Percentiles rank a stretch among this genome's conserved stretches.
Conservation (phyloP, 805 yeast genomes). For the Zygotorulaspora danielsina region DNA sequence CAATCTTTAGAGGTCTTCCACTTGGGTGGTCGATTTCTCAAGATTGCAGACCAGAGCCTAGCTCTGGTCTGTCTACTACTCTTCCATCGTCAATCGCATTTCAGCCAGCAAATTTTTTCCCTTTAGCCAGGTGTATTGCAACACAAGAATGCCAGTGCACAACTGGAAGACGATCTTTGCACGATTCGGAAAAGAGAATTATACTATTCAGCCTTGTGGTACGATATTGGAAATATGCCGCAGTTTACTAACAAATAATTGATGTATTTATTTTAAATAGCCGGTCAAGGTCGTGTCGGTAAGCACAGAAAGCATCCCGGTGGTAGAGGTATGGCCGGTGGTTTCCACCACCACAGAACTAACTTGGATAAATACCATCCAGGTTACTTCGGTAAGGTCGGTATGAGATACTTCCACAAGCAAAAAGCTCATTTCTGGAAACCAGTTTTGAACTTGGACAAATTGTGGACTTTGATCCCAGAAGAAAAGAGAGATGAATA, state of each 20-base stretch:
- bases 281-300: constrained; percentile 99
- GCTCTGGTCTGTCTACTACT: too few species aligned
- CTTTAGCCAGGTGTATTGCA: too few species aligned
- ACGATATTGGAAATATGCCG: neutral
- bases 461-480: constrained; percentile 95
- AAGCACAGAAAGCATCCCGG: constrained; percentile 99
- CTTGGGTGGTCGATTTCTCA: too few species aligned
- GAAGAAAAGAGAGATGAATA: constrained; percentile 91
- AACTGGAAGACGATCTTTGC: too few species aligned
- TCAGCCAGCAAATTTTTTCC: neutral
- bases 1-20: too few species aligned
- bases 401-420: constrained; percentile 99
- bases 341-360: constrained; percentile 99
- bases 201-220: constrained; percentile 2
- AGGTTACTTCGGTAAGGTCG: constrained; percentile 99
- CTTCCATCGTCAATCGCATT: constrained; percentile 1
- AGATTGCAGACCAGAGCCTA: too few species aligned
- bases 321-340: constrained; percentile 99
- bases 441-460: constrained; percentile 97
- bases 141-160: too few species aligned
- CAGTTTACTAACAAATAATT: constrained; percentile 14
- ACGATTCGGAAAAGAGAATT: constrained; percentile 14
- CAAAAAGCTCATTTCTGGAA: constrained; percentile 93
- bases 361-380: constrained; percentile 99
- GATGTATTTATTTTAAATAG: constrained; percentile 38